phyloP scores from a whole-genome alignment of 164 flowering plant species.

The Aristolochia californica region DNA sequence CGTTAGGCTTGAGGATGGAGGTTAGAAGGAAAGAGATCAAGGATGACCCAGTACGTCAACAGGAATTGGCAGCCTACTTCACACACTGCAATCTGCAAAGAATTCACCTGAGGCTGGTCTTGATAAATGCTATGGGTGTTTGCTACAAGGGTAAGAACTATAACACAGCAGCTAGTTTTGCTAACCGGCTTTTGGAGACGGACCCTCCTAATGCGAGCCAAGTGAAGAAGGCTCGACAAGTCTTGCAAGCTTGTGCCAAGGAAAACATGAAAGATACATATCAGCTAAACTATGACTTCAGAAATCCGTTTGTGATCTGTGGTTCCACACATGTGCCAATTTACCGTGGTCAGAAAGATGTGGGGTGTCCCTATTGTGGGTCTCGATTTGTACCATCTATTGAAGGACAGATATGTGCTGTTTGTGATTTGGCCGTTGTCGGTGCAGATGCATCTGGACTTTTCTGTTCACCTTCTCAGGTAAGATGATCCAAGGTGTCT shows the following conservation, averaged over 20 bases:
- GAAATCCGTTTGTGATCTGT: conserved; percentile 75
- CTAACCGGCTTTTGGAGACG: conserved; percentile 56
- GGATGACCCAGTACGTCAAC: conserved; percentile 41
- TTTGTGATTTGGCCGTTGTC: conserved; percentile 64
- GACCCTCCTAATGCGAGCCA: conserved; percentile 56
- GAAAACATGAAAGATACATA: conserved; percentile 34
- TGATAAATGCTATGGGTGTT: conserved; percentile 36
- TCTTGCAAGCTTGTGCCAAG: conserved; percentile 37
- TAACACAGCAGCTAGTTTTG: conserved; percentile 56
- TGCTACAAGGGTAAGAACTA: conserved; percentile 59
- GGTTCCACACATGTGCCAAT: conserved; percentile 79
- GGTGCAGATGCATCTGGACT: conserved; percentile 81
- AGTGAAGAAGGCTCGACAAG: conserved; percentile 55
- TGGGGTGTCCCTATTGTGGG: conserved; percentile 61
- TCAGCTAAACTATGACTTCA: conserved; percentile 60
- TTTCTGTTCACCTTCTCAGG: conserved; percentile 66
- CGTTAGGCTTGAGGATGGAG: conserved; percentile 43
- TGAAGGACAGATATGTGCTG: conserved; percentile 57
- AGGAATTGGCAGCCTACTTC: conserved; percentile 72
- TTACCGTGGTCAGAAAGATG: conserved; percentile 70
- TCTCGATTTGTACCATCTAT: conserved; percentile 55
- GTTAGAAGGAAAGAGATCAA: conserved; percentile 42
- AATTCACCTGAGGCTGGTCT: conserved; percentile 35
- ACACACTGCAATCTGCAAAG: conserved; percentile 55
- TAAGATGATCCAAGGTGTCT: conserved; percentile 29